A percentile compares a stretch with the other conserved stretches of the same genome.
Evolutionary conservation across 371 early-diverging fungal species (phyloP).

Genomic region (Syncephalastrum racemosum): DNA sequence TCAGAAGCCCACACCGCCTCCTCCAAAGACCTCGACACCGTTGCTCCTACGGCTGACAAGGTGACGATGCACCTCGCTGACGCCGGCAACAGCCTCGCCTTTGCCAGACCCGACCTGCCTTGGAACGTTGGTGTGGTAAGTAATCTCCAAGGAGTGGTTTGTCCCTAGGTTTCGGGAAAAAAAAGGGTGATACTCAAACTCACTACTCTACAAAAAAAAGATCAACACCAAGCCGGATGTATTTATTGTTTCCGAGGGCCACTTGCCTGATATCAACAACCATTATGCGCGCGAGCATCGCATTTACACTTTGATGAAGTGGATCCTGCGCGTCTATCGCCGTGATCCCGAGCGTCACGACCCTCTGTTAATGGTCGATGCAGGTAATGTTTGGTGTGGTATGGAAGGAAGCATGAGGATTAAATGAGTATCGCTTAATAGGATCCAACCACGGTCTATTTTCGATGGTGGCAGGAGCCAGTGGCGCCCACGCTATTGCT

Average conservation of each 20-base stretch:
- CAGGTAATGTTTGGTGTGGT: conserved; percentile 19
- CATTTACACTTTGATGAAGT: conserved; percentile 49
- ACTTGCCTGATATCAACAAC: conserved; percentile 26
- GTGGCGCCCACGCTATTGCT: conserved; percentile 46
- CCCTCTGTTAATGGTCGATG: conserved; percentile 48
- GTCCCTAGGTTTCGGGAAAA: background rate
- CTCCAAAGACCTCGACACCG: conserved; percentile 21
- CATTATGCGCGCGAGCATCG: conserved; percentile 45
- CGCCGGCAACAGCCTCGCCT: conserved; percentile 9
- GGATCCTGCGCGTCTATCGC: conserved; percentile 48
- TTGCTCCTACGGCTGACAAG: conserved; percentile 38
- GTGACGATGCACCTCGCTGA: conserved; percentile 25
- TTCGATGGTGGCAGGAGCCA: conserved; percentile 46
- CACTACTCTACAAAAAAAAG: conserved; percentile 9
- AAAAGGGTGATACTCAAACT: no score
- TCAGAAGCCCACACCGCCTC: conserved; percentile 6
- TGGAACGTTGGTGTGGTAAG: conserved; percentile 40
- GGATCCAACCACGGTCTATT: conserved; percentile 52
- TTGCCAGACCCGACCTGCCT: conserved; percentile 20
- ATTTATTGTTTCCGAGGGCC: conserved; percentile 38
- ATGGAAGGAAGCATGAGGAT: background rate
- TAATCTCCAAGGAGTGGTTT: background rate
- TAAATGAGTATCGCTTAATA: conserved; percentile 7
- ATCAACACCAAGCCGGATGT: conserved; percentile 48
- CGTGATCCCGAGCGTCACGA: conserved; percentile 30